Percentiles rank a stretch among this genome's conserved stretches.
Conservation (phyloP, 2,329 filamentous ascomycete genomes). For the Cladosporium sp. region DNA sequence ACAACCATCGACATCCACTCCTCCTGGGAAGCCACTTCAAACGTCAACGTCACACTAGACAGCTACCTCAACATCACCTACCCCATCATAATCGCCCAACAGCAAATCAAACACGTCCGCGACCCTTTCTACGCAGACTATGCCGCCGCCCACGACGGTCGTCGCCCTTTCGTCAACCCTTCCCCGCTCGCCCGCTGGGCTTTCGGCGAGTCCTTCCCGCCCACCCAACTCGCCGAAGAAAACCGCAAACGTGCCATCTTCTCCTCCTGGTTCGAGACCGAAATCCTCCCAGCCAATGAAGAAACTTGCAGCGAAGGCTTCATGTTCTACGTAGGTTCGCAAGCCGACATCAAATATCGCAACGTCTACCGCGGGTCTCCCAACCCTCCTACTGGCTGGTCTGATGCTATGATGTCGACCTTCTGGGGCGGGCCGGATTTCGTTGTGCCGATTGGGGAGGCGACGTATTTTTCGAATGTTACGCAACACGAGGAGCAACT, state of each 20-base stretch:
- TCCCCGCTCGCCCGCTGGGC: conserved; percentile 46
- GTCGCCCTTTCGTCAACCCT: conserved; percentile 48
- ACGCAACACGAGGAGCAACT: conserved; percentile 48
- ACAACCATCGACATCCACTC: conserved; percentile 35
- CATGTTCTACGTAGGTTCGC: conserved; percentile 45
- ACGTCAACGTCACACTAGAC: conserved; percentile 29
- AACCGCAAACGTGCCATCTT: conserved; percentile 49
- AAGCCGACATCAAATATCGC: conserved; percentile 40
- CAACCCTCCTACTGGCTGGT: conserved; percentile 48
- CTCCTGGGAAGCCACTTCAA: conserved; percentile 33
- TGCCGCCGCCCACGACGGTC: conserved; percentile 42
- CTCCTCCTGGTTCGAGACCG: conserved; percentile 44
- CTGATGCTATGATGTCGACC: conserved; percentile 44
- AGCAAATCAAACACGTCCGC: conserved; percentile 44
- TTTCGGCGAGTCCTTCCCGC: conserved; percentile 41
- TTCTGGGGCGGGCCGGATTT: conserved; percentile 47
- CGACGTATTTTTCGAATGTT: conserved; percentile 44
- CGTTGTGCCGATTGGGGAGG: conserved; percentile 43
- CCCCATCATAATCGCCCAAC: conserved; percentile 44
- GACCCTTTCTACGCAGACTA: conserved; percentile 50
- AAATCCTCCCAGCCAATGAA: conserved; percentile 40
- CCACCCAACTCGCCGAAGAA: conserved; percentile 39
- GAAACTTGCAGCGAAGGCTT: conserved; percentile 48
- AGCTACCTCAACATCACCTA: conserved; percentile 44
- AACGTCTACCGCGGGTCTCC: conserved; percentile 44